These are phyloP conservation scores for Kregervanrija pseudodelftensis DNA, from an alignment of 805 yeast genomes.

Conservation along the genomic window DNA sequence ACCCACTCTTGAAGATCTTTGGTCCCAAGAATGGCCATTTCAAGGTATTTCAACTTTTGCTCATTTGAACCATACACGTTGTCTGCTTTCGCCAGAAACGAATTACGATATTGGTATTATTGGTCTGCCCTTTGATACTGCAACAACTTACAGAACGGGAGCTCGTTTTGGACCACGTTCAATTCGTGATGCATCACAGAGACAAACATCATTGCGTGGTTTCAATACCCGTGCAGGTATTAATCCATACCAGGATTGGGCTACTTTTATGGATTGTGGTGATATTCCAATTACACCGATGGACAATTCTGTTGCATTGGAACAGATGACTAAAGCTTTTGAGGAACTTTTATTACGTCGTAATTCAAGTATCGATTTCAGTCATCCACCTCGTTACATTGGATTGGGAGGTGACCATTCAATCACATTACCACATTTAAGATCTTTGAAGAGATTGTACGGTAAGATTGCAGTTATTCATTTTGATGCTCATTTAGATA, in stretches of 20 bases:
- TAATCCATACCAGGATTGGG: constrained; percentile 46
- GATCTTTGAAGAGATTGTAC: constrained; percentile 53
- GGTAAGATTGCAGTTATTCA: constrained; percentile 71
- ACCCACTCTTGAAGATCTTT: constrained; percentile 46
- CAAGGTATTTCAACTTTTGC: constrained; percentile 68
- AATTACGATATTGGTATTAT: constrained; percentile 63
- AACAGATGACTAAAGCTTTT: constrained; percentile 47
- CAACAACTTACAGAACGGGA: constrained; percentile 71
- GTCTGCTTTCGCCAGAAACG: constrained; percentile 41
- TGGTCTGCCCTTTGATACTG: constrained; percentile 83
- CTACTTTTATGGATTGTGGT: constrained; percentile 46
- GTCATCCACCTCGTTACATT: constrained; percentile 52
- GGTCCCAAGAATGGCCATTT: constrained; percentile 75
- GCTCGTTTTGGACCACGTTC: constrained; percentile 80
- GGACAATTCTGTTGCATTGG: constrained; percentile 46
- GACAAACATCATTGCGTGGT: constrained; percentile 64
- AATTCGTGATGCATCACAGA: constrained; percentile 58
- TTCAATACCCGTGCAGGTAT: constrained; percentile 52
- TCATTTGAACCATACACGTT: constrained; percentile 54
- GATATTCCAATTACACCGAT: constrained; percentile 55
- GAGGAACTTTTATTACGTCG: constrained; percentile 43
- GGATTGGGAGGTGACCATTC: constrained; percentile 84
- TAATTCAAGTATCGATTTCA: constrained; percentile 17
- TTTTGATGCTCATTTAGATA: constrained; percentile 81
- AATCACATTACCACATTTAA: constrained; percentile 61